A percentile compares a stretch with the other conserved stretches of the same genome.
Evolutionary conservation across 208 protist genomes (phyloP).

Genomic region (Crithidia expoeki): DNA sequence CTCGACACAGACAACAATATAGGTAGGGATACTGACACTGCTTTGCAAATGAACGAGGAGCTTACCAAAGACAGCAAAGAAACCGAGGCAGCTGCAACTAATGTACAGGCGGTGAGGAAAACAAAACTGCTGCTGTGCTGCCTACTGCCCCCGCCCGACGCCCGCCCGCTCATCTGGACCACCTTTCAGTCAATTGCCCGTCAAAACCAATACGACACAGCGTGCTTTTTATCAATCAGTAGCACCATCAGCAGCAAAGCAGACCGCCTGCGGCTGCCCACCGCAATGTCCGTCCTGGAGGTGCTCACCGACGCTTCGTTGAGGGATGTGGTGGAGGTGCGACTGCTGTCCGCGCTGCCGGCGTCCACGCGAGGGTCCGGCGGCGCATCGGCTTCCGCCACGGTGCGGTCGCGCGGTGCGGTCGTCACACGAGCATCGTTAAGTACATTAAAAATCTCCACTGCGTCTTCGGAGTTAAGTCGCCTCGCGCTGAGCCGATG

Average conservation of each 20-base stretch:
- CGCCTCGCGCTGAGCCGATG: constrained; percentile 36
- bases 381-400: background rate
- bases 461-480: constrained; percentile 18
- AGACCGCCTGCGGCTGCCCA: background rate
- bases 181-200: constrained; percentile 43
- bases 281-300: constrained; percentile 13
- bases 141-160: constrained; percentile 51
- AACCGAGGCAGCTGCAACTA: too few species aligned
- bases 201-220: constrained; percentile 38
- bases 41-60: background rate
- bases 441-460: constrained; percentile 6
- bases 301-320: constrained; percentile 20
- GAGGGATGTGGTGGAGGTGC: constrained; percentile 38
- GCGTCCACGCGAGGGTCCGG: background rate
- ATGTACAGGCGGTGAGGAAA: constrained; percentile 17
- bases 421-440: constrained; percentile 13
- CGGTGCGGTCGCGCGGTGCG: constrained; percentile 14
- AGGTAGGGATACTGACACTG: background rate
- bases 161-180: constrained; percentile 39
- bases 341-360: constrained; percentile 1
- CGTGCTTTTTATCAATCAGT: constrained; percentile 13
- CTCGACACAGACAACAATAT: background rate
- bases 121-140: constrained; percentile 38
- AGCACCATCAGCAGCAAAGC: background rate
- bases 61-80: background rate